A percentile compares a stretch with the other conserved stretches of the same genome.
These are phyloP conservation scores for Talaromyces sp. DNA, from an alignment of 2,329 filamentous ascomycete genomes.

Conservation along the genomic window DNA sequence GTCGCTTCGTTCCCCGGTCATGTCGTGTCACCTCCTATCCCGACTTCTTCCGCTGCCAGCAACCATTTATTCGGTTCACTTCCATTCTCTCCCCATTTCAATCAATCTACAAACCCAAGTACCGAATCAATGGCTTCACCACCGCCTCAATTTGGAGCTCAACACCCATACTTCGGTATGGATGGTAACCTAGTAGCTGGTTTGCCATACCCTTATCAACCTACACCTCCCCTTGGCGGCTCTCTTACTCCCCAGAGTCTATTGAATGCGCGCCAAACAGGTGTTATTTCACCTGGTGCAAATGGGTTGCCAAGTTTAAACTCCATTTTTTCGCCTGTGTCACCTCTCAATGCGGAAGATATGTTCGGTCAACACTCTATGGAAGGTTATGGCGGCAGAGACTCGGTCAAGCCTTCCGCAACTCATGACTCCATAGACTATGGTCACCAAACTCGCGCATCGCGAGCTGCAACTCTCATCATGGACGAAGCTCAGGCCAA, in stretches of 20 bases:
- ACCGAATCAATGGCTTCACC: constrained; percentile 67
- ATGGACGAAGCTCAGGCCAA: constrained; percentile 16
- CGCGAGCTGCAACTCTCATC: constrained; percentile 24
- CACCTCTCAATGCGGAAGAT: constrained; percentile 55
- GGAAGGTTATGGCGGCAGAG: constrained; percentile 17
- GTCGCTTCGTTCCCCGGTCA: constrained; percentile 60
- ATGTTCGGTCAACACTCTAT: constrained; percentile 27
- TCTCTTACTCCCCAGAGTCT: constrained; percentile 40
- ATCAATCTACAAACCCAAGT: constrained; percentile 57
- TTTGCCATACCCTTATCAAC: constrained; percentile 62
- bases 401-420: constrained; percentile 20
- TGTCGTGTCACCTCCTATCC: constrained; percentile 78
- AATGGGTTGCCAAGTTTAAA: constrained; percentile 37
- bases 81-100: constrained; percentile 58
- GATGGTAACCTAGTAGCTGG: constrained; percentile 58
- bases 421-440: constrained; percentile 24
- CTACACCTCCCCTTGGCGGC: constrained; percentile 49
- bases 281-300: constrained; percentile 55
- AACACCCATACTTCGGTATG: constrained; percentile 54
- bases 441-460: constrained; percentile 17
- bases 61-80: constrained; percentile 57
- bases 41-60: constrained; percentile 71
- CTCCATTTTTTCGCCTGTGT: constrained; percentile 57
- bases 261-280: constrained; percentile 32
- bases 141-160: constrained; percentile 57